Evolutionary conservation across 176 grass and related monocot species (phyloP).

Genomic region (Aegilops sharonensis): DNA sequence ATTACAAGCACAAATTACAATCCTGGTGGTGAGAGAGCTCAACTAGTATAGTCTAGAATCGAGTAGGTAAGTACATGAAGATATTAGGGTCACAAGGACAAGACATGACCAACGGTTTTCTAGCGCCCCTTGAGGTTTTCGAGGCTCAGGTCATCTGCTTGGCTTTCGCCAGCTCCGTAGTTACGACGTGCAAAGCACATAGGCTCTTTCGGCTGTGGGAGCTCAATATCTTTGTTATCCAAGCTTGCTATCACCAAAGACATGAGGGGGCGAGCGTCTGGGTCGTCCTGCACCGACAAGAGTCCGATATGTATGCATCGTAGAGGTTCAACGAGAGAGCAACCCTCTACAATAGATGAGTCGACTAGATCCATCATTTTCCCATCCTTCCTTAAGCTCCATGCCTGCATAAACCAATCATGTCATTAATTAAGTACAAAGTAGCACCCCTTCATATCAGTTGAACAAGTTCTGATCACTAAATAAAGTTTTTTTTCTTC

Average conservation of each 20-base stretch:
- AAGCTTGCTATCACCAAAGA: slow-evolving; percentile 30
- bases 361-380: slow-evolving; percentile 20
- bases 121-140: slow-evolving; percentile 21
- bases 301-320: slow-evolving; percentile 36
- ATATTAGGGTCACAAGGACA: background rate
- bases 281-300: slow-evolving; percentile 38
- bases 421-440: background rate
- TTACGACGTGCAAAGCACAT: background rate
- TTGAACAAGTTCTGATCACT: background rate
- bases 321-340: slow-evolving; percentile 2
- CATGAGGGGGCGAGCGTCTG: slow-evolving; percentile 36
- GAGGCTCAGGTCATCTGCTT: background rate
- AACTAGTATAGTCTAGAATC: background rate
- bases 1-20: background rate
- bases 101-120: background rate
- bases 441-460: background rate
- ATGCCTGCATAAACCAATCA: slow-evolving; percentile 26
- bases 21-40: background rate
- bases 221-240: slow-evolving; percentile 22
- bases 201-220: slow-evolving; percentile 27
- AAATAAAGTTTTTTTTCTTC: too few relatives aligned
- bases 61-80: background rate
- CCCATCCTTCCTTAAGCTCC: slow-evolving; percentile 45
- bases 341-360: background rate
- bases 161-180: background rate